Evolutionary conservation across 1,284 basidiomycete species (phyloP).

Genomic region (Neonothopanus nambi): DNA sequence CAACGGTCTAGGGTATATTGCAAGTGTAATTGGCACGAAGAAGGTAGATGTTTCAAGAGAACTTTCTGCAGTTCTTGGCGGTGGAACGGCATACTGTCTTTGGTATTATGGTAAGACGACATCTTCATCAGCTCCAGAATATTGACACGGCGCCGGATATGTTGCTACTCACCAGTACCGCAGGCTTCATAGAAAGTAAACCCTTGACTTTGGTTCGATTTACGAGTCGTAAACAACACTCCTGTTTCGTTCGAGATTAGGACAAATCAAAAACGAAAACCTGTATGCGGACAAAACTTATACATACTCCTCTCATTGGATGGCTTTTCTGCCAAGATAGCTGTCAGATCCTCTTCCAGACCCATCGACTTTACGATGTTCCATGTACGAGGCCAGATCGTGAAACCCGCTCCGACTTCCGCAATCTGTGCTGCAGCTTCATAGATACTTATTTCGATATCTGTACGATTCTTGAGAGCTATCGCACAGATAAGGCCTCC

Average conservation of each 20-base stretch:
- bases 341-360: slow-evolving; percentile 21
- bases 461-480: slow-evolving; percentile 18
- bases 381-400: slow-evolving; percentile 28
- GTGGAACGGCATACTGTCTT: slow-evolving; percentile 36
- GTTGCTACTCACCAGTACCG: too few relatives aligned
- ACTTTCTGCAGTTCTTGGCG: slow-evolving; percentile 45
- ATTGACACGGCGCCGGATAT: too few relatives aligned
- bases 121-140: too few relatives aligned
- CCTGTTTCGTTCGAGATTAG: too few relatives aligned
- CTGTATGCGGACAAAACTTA: too few relatives aligned
- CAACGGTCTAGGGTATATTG: slow-evolving; percentile 42
- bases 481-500: slow-evolving; percentile 25
- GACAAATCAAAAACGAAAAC: too few relatives aligned
- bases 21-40: slow-evolving; percentile 30
- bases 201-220: slow-evolving; percentile 7
- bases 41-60: slow-evolving; percentile 35
- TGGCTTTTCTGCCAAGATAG: slow-evolving; percentile 18
- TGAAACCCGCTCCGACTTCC: slow-evolving; percentile 29
- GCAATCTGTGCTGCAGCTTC: slow-evolving; percentile 23
- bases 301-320: slow-evolving; percentile 20
- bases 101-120: too few relatives aligned
- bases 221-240: not conserved
- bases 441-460: slow-evolving; percentile 23
- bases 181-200: not conserved
- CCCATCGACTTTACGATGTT: slow-evolving; percentile 22